Percentiles rank a stretch among this genome's conserved stretches.
phyloP scores from a whole-genome alignment of 2,329 filamentous ascomycete species.

The Aspergillus hortae region DNA sequence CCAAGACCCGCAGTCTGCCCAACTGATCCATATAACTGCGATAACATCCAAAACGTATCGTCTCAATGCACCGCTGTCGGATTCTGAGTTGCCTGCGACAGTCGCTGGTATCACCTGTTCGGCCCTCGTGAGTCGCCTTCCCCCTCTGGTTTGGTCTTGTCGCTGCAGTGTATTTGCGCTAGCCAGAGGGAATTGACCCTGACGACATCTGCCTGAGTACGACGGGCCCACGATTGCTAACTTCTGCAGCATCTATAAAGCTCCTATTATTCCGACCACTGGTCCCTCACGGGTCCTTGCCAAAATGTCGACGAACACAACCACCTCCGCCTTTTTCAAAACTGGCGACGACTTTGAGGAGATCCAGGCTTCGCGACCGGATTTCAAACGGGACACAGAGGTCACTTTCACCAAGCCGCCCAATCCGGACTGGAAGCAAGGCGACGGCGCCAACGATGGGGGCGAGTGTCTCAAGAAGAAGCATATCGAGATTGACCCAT shows the following conservation, averaged over 20 bases:
- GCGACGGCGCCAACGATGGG: slow-evolving; percentile 42
- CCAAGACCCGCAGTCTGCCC: not conserved
- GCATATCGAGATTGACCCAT: slow-evolving; percentile 78
- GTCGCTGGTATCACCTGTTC: not conserved
- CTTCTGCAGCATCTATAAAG: not conserved
- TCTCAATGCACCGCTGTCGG: not conserved
- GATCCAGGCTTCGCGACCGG: slow-evolving; percentile 40
- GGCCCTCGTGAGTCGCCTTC: not conserved
- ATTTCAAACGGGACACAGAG: slow-evolving; percentile 33
- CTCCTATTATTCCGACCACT: not conserved
- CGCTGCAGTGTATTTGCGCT: not conserved
- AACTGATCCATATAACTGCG: slow-evolving; percentile 1
- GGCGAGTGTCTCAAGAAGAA: slow-evolving; percentile 49
- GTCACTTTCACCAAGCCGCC: slow-evolving; percentile 40
- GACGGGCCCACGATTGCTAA: not conserved
- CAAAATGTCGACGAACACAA: slow-evolving; percentile 18
- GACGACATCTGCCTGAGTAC: too few relatives aligned
- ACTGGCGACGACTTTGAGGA: slow-evolving; percentile 32
- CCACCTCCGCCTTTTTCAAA: slow-evolving; percentile 17
- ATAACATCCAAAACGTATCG: not conserved
- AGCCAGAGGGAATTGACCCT: not conserved
- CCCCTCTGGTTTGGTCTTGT: not conserved
- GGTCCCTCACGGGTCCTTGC: slow-evolving; percentile 1
- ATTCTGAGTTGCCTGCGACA: not conserved
- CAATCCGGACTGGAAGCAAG: slow-evolving; percentile 41